Conservation (phyloP, 352 stramenopile species). For the Phytopythium mirpurense region DNA sequence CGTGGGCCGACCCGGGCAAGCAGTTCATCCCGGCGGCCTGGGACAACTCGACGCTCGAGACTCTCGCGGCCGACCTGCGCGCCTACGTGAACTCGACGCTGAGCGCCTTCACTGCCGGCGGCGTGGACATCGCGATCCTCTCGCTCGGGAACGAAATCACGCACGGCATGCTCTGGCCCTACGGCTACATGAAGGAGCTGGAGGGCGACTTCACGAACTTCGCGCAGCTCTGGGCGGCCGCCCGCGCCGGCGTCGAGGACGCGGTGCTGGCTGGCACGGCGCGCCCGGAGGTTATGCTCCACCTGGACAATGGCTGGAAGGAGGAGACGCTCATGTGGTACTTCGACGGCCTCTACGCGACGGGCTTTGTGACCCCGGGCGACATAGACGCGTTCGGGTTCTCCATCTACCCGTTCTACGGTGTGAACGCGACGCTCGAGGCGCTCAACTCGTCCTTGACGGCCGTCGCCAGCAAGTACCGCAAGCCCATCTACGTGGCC, state of each 20-base stretch:
- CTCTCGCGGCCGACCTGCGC: constrained; percentile 12
- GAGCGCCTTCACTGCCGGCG: constrained; percentile 21
- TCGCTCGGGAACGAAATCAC: constrained; percentile 33
- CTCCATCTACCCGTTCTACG: constrained; percentile 30
- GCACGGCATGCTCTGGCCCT: constrained; percentile 22
- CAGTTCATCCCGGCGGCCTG: constrained; percentile 19
- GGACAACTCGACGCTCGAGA: constrained; percentile 17
- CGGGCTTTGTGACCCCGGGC: constrained; percentile 15
- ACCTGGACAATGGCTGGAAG: constrained; percentile 33
- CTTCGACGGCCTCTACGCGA: constrained; percentile 23
- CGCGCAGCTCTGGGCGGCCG: constrained; percentile 21
- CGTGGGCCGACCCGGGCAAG: constrained; percentile 17
- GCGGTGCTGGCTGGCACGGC: constrained; percentile 16
- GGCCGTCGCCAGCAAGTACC: constrained; percentile 19
- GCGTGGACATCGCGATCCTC: constrained; percentile 21
- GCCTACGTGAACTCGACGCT: constrained; percentile 26
- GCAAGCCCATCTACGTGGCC: constrained; percentile 23
- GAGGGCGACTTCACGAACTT: constrained; percentile 21
- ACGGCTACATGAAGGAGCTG: constrained; percentile 11
- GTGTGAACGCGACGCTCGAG: constrained; percentile 15
- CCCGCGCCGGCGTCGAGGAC: constrained; percentile 18
- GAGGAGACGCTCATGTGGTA: constrained; percentile 24
- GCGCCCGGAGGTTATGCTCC: constrained; percentile 26
- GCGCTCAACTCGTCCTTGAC: constrained; percentile 22
- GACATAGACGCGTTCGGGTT: constrained; percentile 27